Base-by-base conservation (phyloP, 2,329 filamentous ascomycete species). In the Fusarium drepaniforme region DNA sequence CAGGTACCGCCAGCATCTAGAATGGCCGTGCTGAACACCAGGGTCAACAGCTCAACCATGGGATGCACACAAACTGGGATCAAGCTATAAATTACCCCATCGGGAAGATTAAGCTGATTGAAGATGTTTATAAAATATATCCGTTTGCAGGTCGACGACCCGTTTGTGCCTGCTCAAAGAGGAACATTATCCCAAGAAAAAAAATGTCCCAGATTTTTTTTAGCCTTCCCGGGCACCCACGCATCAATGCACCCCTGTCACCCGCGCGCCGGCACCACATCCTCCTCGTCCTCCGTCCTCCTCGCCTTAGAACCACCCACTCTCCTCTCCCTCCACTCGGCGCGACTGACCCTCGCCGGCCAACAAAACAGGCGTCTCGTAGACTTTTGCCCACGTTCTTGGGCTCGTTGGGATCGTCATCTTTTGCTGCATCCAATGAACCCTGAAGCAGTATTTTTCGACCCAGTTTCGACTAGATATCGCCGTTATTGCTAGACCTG, bases 361-460 rank as follows among this genome's bases (percentile, higher is more conserved):
- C 78, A 74, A 75, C 74, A 78, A 79, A 79, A 77, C 79, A 76
- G 80, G 78, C 81, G 53, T 38, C 72, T 66, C 65, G 61, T 28
- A 67, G 63, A 33, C 68, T 59, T 84, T 84, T 77, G 81, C 82
- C 83, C 80, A 84, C 86, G 83, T 93, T 88, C 86, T 91, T 91
- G 87, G 90, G 90, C 91, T 94, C 88, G 79, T 91, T 92, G 79
- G 86, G 85, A 84, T 90, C 91, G 84, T 82, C 82, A 49, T 59
- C 66, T 61, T 51, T 67, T 72, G 83, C 73, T 82, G 85, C 84
- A 82, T 85, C 84, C 53, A 80, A 64, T 37, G 60, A 35, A 46
- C 38, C 25, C 42, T 57, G 23, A 64, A 68, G 9, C 18, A 18
- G 1, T 8, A 9, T 21, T 44, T 30, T 67, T 15, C 25, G 15